Conservation (phyloP, 1,139 yeast genomes). For the Spencermartinsiella ligniputridi region DNA sequence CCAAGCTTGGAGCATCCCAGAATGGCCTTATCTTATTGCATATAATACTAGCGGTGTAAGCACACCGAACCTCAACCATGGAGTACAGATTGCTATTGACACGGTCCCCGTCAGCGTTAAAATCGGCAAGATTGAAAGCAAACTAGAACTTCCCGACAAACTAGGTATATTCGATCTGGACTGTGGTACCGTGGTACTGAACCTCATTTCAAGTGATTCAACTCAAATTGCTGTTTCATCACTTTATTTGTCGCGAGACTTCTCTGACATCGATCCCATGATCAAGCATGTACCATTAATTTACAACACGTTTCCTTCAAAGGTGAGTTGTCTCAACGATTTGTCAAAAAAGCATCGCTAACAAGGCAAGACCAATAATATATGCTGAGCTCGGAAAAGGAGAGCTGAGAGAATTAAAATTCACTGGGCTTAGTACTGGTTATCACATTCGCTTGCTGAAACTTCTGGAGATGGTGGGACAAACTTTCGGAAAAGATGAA, state of each 20-base stretch:
- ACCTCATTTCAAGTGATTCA: constrained; percentile 10
- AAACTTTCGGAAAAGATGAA: constrained; percentile 4
- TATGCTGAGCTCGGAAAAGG: constrained; percentile 18
- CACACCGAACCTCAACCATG: neutral
- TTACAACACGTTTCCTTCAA: constrained; percentile 22
- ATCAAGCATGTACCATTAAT: constrained; percentile 20
- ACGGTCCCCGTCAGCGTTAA: constrained; percentile 4
- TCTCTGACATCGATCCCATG: constrained; percentile 17
- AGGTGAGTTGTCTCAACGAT: constrained; percentile 1
- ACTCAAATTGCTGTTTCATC: constrained; percentile 13
- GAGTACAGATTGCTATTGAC: constrained; percentile 7
- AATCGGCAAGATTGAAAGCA: constrained; percentile 10
- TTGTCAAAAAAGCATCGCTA: neutral
- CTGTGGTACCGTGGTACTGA: constrained; percentile 27
- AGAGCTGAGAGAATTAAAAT: constrained; percentile 16
- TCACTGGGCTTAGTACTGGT: constrained; percentile 25
- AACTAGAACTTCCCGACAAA: constrained; percentile 9
- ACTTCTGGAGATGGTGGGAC: constrained; percentile 19
- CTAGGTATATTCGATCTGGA: constrained; percentile 25
- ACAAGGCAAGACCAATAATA: constrained; percentile 21
- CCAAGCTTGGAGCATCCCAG: neutral
- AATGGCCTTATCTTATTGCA: neutral
- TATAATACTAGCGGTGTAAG: neutral
- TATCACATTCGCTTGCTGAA: constrained; percentile 27
- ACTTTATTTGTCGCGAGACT: constrained; percentile 21